phyloP scores from a whole-genome alignment of 345 rosid species.

The Stellera chamaejasme region DNA sequence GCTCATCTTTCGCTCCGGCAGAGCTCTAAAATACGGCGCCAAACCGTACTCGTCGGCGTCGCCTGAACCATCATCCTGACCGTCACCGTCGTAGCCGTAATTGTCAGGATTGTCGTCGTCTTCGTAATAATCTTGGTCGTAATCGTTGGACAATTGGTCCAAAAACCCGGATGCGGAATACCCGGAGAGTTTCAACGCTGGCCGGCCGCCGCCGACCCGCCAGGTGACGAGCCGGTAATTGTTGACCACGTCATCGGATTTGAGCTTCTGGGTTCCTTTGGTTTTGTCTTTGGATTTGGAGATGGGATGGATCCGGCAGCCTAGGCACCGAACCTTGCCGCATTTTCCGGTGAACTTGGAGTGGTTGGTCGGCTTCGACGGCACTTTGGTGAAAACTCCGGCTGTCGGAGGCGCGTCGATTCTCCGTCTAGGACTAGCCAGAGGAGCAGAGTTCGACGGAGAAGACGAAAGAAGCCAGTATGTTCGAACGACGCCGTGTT shows the following conservation, averaged over 20 bases:
- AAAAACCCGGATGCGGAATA: slow-evolving; percentile 43
- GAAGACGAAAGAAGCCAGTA: slow-evolving; percentile 35
- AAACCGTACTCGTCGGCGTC: too few species aligned
- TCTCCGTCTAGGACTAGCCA: slow-evolving; percentile 25
- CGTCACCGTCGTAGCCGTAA: neutral
- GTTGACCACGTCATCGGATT: slow-evolving; percentile 20
- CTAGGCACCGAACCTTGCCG: slow-evolving; percentile 26
- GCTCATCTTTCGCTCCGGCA: too few species aligned
- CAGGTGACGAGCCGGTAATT: slow-evolving; percentile 32
- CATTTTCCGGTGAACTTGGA: slow-evolving; percentile 60
- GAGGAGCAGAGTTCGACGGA: slow-evolving; percentile 28
- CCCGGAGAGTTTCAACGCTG: slow-evolving; percentile 24
- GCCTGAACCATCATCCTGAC: neutral
- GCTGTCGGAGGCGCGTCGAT: slow-evolving; percentile 31
- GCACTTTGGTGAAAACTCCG: slow-evolving; percentile 31
- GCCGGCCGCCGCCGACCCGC: slow-evolving; percentile 27
- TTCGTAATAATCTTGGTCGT: slow-evolving; percentile 9
- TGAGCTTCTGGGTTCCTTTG: slow-evolving; percentile 14
- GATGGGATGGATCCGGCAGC: slow-evolving; percentile 11
- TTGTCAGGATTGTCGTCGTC: slow-evolving; percentile 5
- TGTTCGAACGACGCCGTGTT: slow-evolving; percentile 54
- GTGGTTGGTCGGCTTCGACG: slow-evolving; percentile 45
- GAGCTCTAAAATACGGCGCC: too few species aligned
- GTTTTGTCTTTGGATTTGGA: slow-evolving; percentile 21
- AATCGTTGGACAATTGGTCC: slow-evolving; percentile 26